Conservation (phyloP, 495 filamentous ascomycete genomes). For the Geoglossum glabrum region DNA sequence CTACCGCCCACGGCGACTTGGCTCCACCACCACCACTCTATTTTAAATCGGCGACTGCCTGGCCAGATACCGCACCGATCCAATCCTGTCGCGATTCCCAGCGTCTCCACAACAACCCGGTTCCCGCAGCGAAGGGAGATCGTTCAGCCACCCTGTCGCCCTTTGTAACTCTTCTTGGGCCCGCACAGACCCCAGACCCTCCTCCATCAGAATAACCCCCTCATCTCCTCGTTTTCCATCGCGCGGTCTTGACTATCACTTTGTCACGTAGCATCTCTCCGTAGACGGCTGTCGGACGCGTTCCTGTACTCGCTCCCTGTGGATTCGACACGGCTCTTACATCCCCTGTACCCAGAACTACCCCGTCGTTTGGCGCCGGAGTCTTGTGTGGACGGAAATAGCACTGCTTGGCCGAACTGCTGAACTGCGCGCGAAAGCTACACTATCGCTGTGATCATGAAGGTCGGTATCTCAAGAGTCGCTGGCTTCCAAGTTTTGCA, state of each 20-base stretch:
- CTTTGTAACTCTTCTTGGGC: not conserved
- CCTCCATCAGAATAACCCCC: not conserved
- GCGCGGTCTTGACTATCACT: not conserved
- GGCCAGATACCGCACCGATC: not conserved
- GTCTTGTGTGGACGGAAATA: not conserved
- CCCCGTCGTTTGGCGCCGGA: not conserved
- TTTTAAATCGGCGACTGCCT: not conserved
- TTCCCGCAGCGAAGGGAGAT: not conserved
- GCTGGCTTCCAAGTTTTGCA: not conserved
- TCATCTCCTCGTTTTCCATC: conserved; percentile 1
- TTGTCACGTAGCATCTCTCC: not conserved
- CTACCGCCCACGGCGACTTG: not conserved
- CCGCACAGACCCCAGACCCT: conserved; percentile 3
- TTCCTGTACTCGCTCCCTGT: not conserved
- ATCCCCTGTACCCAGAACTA: not conserved
- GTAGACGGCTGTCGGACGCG: not conserved
- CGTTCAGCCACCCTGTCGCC: not conserved
- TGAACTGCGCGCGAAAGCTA: not conserved
- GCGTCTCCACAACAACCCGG: not conserved
- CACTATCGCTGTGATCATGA: not conserved
- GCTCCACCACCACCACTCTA: not conserved
- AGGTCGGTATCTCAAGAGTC: not conserved
- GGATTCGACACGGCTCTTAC: not conserved
- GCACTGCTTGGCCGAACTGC: not conserved
- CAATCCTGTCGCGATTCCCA: not conserved